Evolutionary conservation across 192 early-diverging fungal genomes (phyloP).

Genomic region (Funneliformis geosporum): DNA sequence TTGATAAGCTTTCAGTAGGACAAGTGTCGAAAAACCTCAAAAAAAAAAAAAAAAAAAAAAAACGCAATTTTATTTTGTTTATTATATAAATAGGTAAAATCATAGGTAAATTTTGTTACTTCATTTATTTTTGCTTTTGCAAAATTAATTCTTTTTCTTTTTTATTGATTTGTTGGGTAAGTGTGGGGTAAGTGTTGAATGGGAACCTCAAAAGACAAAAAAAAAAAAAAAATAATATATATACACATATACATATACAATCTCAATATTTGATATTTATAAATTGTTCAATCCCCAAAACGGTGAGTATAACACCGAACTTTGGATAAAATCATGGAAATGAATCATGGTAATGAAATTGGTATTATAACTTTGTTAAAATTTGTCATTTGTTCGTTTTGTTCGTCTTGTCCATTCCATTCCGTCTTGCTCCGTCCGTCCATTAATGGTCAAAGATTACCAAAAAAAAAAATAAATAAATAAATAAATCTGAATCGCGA

Average conservation of each 20-base stretch:
- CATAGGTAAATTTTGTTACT: constrained; percentile 15
- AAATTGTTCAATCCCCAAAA: background rate
- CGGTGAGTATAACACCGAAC: background rate
- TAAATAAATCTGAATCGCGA: too few species aligned
- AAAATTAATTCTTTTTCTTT: background rate
- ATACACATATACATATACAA: background rate
- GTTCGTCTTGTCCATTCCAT: background rate
- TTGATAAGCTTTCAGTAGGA: background rate
- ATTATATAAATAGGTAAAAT: constrained; percentile 20
- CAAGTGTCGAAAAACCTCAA: background rate
- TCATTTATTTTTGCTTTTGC: constrained; percentile 7
- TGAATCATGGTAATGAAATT: background rate
- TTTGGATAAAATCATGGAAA: background rate
- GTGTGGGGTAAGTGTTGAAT: constrained; percentile 15
- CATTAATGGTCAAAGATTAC: too few species aligned
- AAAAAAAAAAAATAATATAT: too few species aligned
- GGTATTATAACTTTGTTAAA: background rate
- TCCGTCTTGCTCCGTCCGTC: too few species aligned
- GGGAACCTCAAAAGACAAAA: background rate
- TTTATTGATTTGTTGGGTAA: constrained; percentile 17
- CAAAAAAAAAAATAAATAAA: too few species aligned
- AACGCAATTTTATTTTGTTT: background rate
- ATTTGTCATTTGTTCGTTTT: background rate
- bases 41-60: too few species aligned
- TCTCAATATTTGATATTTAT: background rate